Evolutionary conservation across 305 asterid genomes (phyloP), one percentile per base, ranked within the genome.

Genomic region (Fraxinus greggii): DNA sequence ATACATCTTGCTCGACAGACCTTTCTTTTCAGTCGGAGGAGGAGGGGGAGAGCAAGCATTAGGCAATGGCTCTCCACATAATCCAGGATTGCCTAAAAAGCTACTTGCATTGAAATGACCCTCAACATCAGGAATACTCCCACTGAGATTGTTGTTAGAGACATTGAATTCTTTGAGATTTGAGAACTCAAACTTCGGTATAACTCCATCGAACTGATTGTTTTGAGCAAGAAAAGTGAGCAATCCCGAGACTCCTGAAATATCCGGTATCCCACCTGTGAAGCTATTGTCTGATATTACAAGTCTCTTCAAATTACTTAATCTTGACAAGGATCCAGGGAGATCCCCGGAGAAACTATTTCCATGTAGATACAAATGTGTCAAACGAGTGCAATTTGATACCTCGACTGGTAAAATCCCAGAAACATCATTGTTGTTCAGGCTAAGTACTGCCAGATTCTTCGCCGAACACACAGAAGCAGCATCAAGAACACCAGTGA

Each of bases 131-230:
- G 98, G 95, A 75, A 91, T 33, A 1, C 80, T 85, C 6, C 97
- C 98, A 23, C 78, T 80, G 76, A 93, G 87, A 56, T 85, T 82
- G 81, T 90, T 91, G 88, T 85, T 77, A 3, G 97, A 92, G 8
- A 92, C 96, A 75, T 93, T 90, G 83, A 93, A 93, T 0, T 83
- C 89, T 1, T 63, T 82, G 10, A 93, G 90, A 73, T 88, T 86
- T n/a, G 92, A 78, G 88, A 90, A 91, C 77, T 87, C 87, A 23
- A 93, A 88, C 1, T 33, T 42, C 0, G 98, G 94, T 51, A 90
- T 79, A 0, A 38, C 35, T 19, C 97, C 98, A 48, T n/a, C 82
- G 26, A 93, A 85, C 24, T 48, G 84, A 78, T 93, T 93, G 78
- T 86, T 82, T n/a, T 92, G 85, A 33, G 92, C 95, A 2, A 80